These are phyloP conservation scores for Barnettozyma sp. DNA, from an alignment of 805 yeast genomes.

Conservation along the genomic window DNA sequence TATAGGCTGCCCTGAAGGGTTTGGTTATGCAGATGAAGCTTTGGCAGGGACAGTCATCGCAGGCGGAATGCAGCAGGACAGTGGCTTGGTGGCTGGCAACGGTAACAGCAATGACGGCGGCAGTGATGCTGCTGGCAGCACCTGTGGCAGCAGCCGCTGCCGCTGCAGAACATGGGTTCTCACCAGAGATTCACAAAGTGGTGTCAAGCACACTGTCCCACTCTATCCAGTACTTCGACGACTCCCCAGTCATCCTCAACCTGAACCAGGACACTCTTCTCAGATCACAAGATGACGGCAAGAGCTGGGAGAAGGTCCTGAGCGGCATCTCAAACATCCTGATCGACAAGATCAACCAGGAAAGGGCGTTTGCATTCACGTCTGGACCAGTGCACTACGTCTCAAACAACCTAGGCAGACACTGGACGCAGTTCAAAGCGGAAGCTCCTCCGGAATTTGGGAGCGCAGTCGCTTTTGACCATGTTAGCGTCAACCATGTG, in stretches of 20 bases:
- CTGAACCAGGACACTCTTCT: slow-evolving; percentile 27
- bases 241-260: slow-evolving; percentile 24
- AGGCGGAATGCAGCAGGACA: no score
- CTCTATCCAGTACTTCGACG: slow-evolving; percentile 27
- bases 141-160: slow-evolving; percentile 4
- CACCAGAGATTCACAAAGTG: slow-evolving; percentile 21
- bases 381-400: slow-evolving; percentile 29
- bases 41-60: no score
- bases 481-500: slow-evolving; percentile 34
- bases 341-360: slow-evolving; percentile 30
- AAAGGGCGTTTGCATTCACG: slow-evolving; percentile 36
- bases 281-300: slow-evolving; percentile 43
- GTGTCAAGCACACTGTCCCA: slow-evolving; percentile 12
- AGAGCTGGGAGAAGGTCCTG: slow-evolving; percentile 33
- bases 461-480: no score
- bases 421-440: slow-evolving; percentile 33
- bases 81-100: neutral
- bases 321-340: slow-evolving; percentile 24
- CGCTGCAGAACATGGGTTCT: no score
- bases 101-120: neutral
- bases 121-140: slow-evolving; percentile 1
- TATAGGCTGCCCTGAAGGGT: no score
- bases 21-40: no score
- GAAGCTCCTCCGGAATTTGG: no score
- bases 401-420: slow-evolving; percentile 35